phyloP scores from a whole-genome alignment of 805 yeast species.

The Blastobotrys parvus region DNA sequence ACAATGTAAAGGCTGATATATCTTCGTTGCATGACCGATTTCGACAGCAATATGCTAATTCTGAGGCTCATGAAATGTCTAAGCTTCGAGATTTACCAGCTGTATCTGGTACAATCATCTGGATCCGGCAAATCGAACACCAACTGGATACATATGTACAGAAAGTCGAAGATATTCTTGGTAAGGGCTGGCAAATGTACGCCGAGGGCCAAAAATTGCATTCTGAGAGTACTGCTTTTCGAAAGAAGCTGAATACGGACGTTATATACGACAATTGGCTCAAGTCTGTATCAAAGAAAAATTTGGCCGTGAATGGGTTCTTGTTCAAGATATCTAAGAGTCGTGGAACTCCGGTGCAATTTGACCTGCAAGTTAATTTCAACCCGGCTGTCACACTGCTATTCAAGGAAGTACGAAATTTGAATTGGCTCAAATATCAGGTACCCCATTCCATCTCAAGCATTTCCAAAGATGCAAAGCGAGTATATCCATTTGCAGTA shows the following conservation, averaged over 20 bases:
- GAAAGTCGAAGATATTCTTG: constrained; percentile 45
- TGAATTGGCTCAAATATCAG: constrained; percentile 43
- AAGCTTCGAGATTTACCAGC: constrained; percentile 41
- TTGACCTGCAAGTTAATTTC: constrained; percentile 42
- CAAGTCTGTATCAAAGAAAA: constrained; percentile 18
- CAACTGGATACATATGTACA: constrained; percentile 36
- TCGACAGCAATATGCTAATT: constrained; percentile 25
- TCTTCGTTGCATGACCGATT: constrained; percentile 34
- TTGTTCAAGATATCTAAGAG: constrained; percentile 32
- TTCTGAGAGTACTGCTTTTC: constrained; percentile 39
- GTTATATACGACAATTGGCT: constrained; percentile 44
- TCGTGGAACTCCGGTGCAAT: constrained; percentile 19
- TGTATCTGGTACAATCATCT: constrained; percentile 38
- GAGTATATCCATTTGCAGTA: constrained; percentile 50
- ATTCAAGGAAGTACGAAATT: constrained; percentile 46
- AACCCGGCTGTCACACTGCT: constrained; percentile 36
- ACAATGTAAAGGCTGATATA: constrained; percentile 42
- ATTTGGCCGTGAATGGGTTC: constrained; percentile 24
- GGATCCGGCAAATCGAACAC: constrained; percentile 44
- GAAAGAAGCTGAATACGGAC: constrained; percentile 39
- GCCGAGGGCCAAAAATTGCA: constrained; percentile 61
- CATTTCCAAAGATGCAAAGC: constrained; percentile 41
- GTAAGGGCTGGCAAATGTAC: constrained; percentile 51
- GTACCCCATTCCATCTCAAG: constrained; percentile 47
- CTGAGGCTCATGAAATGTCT: constrained; percentile 29